phyloP scores from a whole-genome alignment of 2,329 filamentous ascomycete species.

The Allantophomopsis cytisporea region DNA sequence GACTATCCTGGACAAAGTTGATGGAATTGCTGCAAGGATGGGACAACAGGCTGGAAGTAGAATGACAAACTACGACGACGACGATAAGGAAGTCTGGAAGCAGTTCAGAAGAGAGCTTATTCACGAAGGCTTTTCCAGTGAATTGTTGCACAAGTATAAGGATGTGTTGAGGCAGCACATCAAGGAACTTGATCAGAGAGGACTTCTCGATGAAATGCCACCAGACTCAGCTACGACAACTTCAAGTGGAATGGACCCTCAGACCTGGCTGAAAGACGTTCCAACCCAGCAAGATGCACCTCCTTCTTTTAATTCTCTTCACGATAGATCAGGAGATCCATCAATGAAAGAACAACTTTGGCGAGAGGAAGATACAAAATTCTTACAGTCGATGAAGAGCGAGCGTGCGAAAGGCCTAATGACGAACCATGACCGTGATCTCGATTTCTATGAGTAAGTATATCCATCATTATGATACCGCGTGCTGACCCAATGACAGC shows the following conservation, averaged over 20 bases:
- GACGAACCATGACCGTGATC: no score
- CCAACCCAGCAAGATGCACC: constrained; percentile 1
- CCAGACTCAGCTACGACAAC: constrained; percentile 11
- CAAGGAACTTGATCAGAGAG: constrained; percentile 40
- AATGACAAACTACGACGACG: constrained; percentile 21
- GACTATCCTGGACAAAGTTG: constrained; percentile 44
- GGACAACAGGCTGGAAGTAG: constrained; percentile 25
- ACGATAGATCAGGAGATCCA: constrained; percentile 7
- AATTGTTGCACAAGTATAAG: constrained; percentile 42
- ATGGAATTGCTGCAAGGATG: constrained; percentile 38
- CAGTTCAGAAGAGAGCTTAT: constrained; percentile 44
- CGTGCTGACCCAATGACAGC: no score
- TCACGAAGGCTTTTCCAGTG: constrained; percentile 40
- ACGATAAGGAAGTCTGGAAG: constrained; percentile 41
- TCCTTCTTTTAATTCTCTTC: constrained; percentile 9
- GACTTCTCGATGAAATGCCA: constrained; percentile 33
- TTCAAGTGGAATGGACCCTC: not conserved
- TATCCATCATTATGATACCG: no score
- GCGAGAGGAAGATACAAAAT: constrained; percentile 18
- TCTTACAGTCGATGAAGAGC: constrained; percentile 14
- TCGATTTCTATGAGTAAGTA: no score
- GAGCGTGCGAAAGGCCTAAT: constrained; percentile 3
- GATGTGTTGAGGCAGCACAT: constrained; percentile 27
- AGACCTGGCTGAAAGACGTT: constrained; percentile 9
- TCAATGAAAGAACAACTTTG: constrained; percentile 13